Evolutionary conservation across 2,329 filamentous ascomycete species (phyloP).

Genomic region (Chaetomiaceae sp.): DNA sequence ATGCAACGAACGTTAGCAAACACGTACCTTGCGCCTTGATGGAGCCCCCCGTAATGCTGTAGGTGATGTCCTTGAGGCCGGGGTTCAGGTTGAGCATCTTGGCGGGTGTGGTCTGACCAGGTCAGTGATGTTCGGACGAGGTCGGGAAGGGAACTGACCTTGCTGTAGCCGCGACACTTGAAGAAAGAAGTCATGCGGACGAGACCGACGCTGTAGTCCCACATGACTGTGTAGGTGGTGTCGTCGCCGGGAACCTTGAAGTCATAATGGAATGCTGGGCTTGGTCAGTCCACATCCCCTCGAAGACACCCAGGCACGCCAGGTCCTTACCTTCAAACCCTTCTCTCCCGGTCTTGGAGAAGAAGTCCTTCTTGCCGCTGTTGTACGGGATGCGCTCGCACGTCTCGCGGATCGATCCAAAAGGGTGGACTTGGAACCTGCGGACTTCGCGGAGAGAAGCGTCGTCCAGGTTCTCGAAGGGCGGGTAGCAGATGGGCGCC

Average conservation of each 20-base stretch:
- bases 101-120: constrained; percentile 75
- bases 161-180: constrained; percentile 81
- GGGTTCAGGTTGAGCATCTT: constrained; percentile 76
- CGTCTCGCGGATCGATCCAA: constrained; percentile 57
- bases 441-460: constrained; percentile 54
- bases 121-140: background rate
- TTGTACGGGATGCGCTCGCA: constrained; percentile 85
- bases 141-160: constrained; percentile 53
- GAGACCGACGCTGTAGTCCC: constrained; percentile 94
- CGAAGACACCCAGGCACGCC: too few species aligned
- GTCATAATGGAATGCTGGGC: constrained; percentile 76
- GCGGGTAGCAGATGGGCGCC: constrained; percentile 65
- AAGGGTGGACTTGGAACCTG: constrained; percentile 62
- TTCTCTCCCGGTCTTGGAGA: constrained; percentile 79
- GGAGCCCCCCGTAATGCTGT: constrained; percentile 91
- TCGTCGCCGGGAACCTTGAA: constrained; percentile 68
- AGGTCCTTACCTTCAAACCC: constrained; percentile 72
- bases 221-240: constrained; percentile 73
- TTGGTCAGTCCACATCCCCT: background rate
- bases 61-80: constrained; percentile 81
- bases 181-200: constrained; percentile 94
- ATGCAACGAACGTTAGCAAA: background rate
- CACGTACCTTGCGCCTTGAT: constrained; percentile 80
- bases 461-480: constrained; percentile 64
- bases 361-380: constrained; percentile 87